Base-by-base conservation (phyloP, 306 rosid species). In the Citrullus colocynthis region DNA sequence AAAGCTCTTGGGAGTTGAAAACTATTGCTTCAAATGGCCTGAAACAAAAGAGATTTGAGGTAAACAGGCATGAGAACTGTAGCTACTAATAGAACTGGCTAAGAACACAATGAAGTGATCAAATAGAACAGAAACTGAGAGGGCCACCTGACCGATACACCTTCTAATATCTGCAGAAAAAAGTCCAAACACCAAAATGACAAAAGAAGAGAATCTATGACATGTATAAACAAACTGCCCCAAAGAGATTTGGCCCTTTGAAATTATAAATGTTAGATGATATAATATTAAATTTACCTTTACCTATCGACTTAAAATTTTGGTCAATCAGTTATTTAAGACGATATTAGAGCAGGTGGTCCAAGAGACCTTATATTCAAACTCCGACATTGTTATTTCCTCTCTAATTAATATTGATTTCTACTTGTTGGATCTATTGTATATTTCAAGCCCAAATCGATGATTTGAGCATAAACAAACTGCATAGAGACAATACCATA, bases 131-230 rank as follows among this genome's bases (percentile, higher is more conserved):
- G 66, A 12, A 13, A 60, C 34, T 0, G 20, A 63, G 20, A 63
- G 12, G 44, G 42, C 18, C 66, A 12, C 17, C 69, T 6, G 37
- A 15, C 10, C 18, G 42, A 32, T 2, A 30, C 20, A 7, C 42
- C n/a, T 62, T 62, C 4, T 4, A 32, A 14, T 2, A 63, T 63
- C 70, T 15, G 44, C 18, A 69, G 36, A 44, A 54, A 42, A 30
- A 41, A 41, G 42, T 42, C 75, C 75, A 70, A 12, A 24, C 2
- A 2, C 59, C 42, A 72, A 72, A 72, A 72, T 72, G 76, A 72
- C 44, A 72, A 71, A 71, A 49, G 59, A 7, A 49, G 76, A 72
- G 59, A 45, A 72, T 5, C 76, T 28, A 72, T 72, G 76, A 72
- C 76, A 72, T 48, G 59, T 24, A 48, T 24, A 14, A 42, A 72